Evolutionary conservation across 1,284 basidiomycete genomes (phyloP).

Genomic region (Mycena sp.): DNA sequence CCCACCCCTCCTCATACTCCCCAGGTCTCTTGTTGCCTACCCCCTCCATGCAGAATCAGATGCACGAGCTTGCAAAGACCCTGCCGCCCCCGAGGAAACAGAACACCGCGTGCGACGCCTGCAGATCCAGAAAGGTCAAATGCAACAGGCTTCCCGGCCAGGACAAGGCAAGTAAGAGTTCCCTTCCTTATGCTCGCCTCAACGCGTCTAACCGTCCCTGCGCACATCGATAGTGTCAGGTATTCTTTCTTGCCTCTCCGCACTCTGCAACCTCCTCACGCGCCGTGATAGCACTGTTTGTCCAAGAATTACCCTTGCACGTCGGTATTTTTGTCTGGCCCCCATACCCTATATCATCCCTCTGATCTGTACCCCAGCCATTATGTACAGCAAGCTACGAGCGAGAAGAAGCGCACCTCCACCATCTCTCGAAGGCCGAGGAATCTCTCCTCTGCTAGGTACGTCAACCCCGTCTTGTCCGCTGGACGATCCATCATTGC

Average conservation of each 20-base stretch:
- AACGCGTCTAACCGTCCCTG: constrained; percentile 27
- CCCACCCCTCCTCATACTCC: background rate
- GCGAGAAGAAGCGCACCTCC: constrained; percentile 77
- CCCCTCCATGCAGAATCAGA: constrained; percentile 75
- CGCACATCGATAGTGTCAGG: constrained; percentile 66
- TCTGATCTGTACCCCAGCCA: constrained; percentile 57
- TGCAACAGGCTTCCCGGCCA: constrained; percentile 81
- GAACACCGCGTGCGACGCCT: constrained; percentile 92
- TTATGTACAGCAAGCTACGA: constrained; percentile 82
- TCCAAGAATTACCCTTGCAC: constrained; percentile 88
- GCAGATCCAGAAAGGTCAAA: constrained; percentile 86
- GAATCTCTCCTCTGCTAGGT: constrained; percentile 62
- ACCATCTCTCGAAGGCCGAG: constrained; percentile 68
- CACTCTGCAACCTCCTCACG: constrained; percentile 4
- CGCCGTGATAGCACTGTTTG: constrained; percentile 68
- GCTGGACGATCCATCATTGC: constrained; percentile 7
- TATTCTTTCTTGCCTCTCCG: constrained; percentile 38
- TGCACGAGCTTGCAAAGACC: constrained; percentile 78
- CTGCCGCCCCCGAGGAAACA: constrained; percentile 84
- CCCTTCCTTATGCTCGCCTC: constrained; percentile 25
- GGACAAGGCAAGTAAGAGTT: constrained; percentile 67
- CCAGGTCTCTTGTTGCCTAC: constrained; percentile 68
- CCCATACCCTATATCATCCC: constrained; percentile 31
- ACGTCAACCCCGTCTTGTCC: constrained; percentile 34
- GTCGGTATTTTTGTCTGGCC: constrained; percentile 57